phyloP scores from a whole-genome alignment of 768 basidiomycete species.

The Suillus sp. region DNA sequence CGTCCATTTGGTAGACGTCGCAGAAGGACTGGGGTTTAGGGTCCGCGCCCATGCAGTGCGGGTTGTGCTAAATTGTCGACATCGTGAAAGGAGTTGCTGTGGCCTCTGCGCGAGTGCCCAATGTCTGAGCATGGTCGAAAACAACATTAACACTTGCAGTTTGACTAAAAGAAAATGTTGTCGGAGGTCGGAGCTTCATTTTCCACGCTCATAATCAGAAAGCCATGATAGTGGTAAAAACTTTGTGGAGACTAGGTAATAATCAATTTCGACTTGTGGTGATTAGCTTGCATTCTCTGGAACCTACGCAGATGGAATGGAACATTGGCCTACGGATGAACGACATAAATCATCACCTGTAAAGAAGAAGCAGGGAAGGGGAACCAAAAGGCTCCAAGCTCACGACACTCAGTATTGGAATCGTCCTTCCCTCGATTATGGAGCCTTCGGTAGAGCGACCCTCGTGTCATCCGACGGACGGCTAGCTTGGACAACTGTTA shows the following conservation, averaged over 20 bases:
- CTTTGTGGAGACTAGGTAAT: too few relatives aligned
- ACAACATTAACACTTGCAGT: conserved; percentile 17
- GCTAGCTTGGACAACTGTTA: conserved; percentile 55
- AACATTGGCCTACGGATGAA: conserved; percentile 66
- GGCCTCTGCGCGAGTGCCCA: conserved; percentile 48
- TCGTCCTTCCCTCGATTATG: conserved; percentile 60
- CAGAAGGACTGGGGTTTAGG: conserved; percentile 17
- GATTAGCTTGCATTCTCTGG: neutral
- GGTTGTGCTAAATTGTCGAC: conserved; percentile 49
- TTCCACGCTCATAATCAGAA: conserved; percentile 15
- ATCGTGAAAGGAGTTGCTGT: conserved; percentile 33
- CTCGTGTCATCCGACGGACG: conserved; percentile 45
- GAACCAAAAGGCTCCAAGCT: conserved; percentile 35
- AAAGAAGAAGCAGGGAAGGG: conserved; percentile 20
- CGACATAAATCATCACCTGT: conserved; percentile 29
- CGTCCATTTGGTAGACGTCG: conserved; percentile 66
- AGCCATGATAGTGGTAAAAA: too few relatives aligned
- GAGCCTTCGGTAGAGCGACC: conserved; percentile 58
- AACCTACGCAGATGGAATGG: conserved; percentile 65
- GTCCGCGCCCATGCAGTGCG: conserved; percentile 33
- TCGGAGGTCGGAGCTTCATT: neutral
- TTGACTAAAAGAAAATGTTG: conserved; percentile 11
- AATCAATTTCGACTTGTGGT: neutral
- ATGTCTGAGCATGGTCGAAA: conserved; percentile 50
- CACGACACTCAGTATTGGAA: conserved; percentile 32